A percentile compares a stretch with the other conserved stretches of the same genome.
Conservation (phyloP, 2,329 filamentous ascomycete species). For the Trichoderma oligosporum region DNA sequence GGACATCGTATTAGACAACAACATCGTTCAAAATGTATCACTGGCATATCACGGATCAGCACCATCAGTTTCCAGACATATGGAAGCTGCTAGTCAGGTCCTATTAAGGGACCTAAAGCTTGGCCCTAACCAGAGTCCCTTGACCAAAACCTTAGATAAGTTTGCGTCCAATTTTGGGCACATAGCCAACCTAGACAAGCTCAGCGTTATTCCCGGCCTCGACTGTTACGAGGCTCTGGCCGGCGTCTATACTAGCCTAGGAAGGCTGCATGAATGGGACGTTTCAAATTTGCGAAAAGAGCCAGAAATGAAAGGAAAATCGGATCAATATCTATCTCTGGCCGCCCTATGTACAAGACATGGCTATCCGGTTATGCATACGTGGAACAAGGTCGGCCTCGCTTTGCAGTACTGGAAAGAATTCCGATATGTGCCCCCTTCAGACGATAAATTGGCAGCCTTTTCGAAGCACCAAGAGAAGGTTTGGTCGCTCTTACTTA, state of each 20-base stretch:
- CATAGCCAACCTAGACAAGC: constrained; percentile 65
- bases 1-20: constrained; percentile 59
- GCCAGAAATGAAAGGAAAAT: constrained; percentile 40
- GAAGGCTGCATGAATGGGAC: constrained; percentile 68
- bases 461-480: constrained; percentile 42
- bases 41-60: constrained; percentile 60
- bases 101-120: constrained; percentile 63
- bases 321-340: constrained; percentile 49
- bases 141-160: constrained; percentile 66
- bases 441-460: constrained; percentile 35
- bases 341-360: constrained; percentile 65
- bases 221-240: constrained; percentile 75
- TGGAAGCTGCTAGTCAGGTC: constrained; percentile 60
- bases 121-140: constrained; percentile 54
- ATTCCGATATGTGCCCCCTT: constrained; percentile 45
- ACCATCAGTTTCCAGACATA: constrained; percentile 56
- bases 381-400: constrained; percentile 62
- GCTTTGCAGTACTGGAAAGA: constrained; percentile 76
- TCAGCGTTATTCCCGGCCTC: constrained; percentile 64
- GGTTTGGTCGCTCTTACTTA: constrained; percentile 65
- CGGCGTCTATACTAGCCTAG: constrained; percentile 67
- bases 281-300: constrained; percentile 54
- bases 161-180: constrained; percentile 71
- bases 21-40: constrained; percentile 59
- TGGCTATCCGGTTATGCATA: constrained; percentile 69